A percentile compares a stretch with the other conserved stretches of the same genome.
These are phyloP conservation scores for Penicillium roqueforti DNA, from an alignment of 495 filamentous ascomycete genomes.

Conservation along the genomic window DNA sequence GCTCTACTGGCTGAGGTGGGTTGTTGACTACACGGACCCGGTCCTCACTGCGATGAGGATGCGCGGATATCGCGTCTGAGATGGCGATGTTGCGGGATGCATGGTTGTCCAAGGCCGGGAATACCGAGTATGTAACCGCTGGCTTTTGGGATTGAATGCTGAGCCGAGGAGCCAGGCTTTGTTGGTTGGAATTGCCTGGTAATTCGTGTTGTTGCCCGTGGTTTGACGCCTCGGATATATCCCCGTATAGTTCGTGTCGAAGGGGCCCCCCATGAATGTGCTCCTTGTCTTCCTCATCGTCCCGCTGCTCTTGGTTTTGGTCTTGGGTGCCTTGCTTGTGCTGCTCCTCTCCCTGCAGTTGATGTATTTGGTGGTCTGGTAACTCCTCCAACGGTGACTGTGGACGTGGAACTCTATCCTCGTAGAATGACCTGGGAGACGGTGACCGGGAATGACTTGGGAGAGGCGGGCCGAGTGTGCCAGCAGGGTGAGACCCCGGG, in stretches of 20 bases:
- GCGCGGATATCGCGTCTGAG: slow-evolving; percentile 13
- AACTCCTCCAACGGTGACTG: slow-evolving; percentile 1
- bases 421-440: not conserved
- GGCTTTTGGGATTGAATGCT: slow-evolving; percentile 11
- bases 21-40: slow-evolving; percentile 22
- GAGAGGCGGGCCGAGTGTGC: slow-evolving; percentile 15
- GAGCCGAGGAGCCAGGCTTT: slow-evolving; percentile 1
- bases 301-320: not conserved
- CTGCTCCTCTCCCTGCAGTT: not conserved
- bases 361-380: not conserved
- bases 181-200: not conserved
- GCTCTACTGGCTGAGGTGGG: slow-evolving; percentile 30
- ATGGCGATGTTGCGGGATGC: slow-evolving; percentile 8
- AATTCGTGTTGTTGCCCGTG: not conserved
- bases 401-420: not conserved
- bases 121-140: not conserved
- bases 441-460: slow-evolving; percentile 11
- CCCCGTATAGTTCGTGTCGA: not conserved
- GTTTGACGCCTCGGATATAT: not conserved
- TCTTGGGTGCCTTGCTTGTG: not conserved
- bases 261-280: not conserved
- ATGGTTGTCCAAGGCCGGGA: not conserved
- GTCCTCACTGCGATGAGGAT: slow-evolving; percentile 24
- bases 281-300: slow-evolving; percentile 1
- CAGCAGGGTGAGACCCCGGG: slow-evolving; percentile 7